Evolutionary conservation across 1,284 basidiomycete genomes (phyloP).

Genomic region (Fomitiporia mediterranea): DNA sequence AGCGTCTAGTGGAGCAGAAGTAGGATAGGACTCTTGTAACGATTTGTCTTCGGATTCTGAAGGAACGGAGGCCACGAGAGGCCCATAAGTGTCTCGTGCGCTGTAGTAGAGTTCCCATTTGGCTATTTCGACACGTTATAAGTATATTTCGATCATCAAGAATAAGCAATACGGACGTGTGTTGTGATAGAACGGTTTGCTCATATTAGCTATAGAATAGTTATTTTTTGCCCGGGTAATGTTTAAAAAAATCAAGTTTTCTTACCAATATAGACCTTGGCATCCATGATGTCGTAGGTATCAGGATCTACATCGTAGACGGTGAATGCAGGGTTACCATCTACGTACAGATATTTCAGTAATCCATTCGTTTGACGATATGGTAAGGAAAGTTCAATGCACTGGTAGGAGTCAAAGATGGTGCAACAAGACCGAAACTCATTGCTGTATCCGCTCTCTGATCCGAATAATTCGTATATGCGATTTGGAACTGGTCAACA

Average conservation of each 20-base stretch:
- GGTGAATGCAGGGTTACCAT: slow-evolving; percentile 48
- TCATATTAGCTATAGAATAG: slow-evolving; percentile 30
- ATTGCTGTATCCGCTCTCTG: slow-evolving; percentile 45
- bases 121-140: slow-evolving; percentile 31
- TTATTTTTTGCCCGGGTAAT: background rate
- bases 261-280: slow-evolving; percentile 39
- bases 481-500: slow-evolving; percentile 52
- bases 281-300: slow-evolving; percentile 50
- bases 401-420: slow-evolving; percentile 55
- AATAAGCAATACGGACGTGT: slow-evolving; percentile 27
- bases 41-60: background rate
- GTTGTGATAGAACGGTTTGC: slow-evolving; percentile 35
- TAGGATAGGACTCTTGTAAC: slow-evolving; percentile 13
- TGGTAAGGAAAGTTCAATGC: background rate
- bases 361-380: background rate
- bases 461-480: slow-evolving; percentile 50
- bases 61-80: slow-evolving; percentile 34
- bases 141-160: slow-evolving; percentile 17
- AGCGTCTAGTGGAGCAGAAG: slow-evolving; percentile 32
- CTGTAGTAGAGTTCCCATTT: slow-evolving; percentile 54
- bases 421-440: slow-evolving; percentile 45
- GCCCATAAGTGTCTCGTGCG: slow-evolving; percentile 47
- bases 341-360: slow-evolving; percentile 25
- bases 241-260: background rate
- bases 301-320: slow-evolving; percentile 51